Conservation (phyloP, 2,329 filamentous ascomycete genomes). For the Botrytis cinerea region DNA sequence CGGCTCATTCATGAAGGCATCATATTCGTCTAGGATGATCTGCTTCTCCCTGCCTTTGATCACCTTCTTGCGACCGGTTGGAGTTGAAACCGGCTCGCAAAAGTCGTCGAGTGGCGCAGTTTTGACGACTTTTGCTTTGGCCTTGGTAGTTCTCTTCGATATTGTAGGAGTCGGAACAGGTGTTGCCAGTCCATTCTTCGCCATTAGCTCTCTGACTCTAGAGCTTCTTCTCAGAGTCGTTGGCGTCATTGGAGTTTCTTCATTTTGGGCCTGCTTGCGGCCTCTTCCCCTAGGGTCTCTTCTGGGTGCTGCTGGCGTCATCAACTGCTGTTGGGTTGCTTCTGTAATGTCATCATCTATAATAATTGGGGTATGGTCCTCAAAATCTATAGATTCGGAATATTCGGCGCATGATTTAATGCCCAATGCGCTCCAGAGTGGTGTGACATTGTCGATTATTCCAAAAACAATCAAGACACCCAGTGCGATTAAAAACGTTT, state of each 20-base stretch:
- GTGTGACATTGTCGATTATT: neutral
- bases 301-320: neutral
- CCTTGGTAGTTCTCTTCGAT: neutral
- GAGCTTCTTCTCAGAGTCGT: neutral
- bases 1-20: neutral
- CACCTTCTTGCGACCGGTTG: neutral
- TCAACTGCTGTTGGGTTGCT: accelerated
- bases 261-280: accelerated
- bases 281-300: accelerated
- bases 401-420: accelerated
- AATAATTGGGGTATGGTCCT: neutral
- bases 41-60: neutral
- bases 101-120: neutral
- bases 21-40: neutral
- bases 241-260: neutral
- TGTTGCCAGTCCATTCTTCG: accelerated
- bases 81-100: neutral
- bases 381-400: accelerated
- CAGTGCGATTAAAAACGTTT: accelerated
- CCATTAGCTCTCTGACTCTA: accelerated
- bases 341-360: accelerated
- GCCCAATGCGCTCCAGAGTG: accelerated
- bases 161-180: neutral
- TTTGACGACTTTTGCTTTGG: neutral
- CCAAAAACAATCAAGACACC: neutral